Evolutionary conservation across 2,329 filamentous ascomycete genomes (phyloP).

Genomic region (Bipolaris sorokiniana): DNA sequence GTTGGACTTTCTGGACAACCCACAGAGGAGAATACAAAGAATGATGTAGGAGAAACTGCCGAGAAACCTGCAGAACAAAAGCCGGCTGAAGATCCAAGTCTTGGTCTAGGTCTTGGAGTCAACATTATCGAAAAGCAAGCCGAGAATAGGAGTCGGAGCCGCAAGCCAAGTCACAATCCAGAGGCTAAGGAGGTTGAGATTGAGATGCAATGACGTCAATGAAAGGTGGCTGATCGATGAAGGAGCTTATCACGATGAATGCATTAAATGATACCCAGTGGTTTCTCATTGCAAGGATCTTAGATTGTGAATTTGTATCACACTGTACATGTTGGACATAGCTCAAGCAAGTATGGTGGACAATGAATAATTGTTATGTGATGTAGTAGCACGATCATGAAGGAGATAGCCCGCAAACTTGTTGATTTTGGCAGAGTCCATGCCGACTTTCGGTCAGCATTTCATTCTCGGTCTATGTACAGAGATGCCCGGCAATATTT

Average conservation of each 20-base stretch:
- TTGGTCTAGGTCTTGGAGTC: constrained; percentile 8
- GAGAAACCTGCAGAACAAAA: not conserved
- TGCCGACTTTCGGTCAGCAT: constrained; percentile 26
- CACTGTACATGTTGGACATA: not conserved
- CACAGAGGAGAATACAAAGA: not conserved
- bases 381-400: not conserved
- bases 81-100: not conserved
- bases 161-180: constrained; percentile 27
- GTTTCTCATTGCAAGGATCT: not conserved
- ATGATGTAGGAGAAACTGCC: not conserved
- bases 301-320: not conserved
- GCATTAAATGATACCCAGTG: constrained; percentile 13
- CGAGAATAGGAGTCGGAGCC: constrained; percentile 24
- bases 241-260: constrained; percentile 5
- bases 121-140: constrained; percentile 18
- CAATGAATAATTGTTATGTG: not conserved
- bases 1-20: not conserved
- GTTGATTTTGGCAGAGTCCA: constrained; percentile 27
- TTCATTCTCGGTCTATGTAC: constrained; percentile 38
- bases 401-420: not conserved
- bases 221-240: not conserved
- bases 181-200: constrained; percentile 40
- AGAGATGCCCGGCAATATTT: constrained; percentile 22
- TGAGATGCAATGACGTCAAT: constrained; percentile 41
- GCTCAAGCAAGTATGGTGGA: too few species aligned